A percentile compares a stretch with the other conserved stretches of the same genome.
Evolutionary conservation across 2,329 filamentous ascomycete species (phyloP).

Genomic region (Sclerotinia minor): DNA sequence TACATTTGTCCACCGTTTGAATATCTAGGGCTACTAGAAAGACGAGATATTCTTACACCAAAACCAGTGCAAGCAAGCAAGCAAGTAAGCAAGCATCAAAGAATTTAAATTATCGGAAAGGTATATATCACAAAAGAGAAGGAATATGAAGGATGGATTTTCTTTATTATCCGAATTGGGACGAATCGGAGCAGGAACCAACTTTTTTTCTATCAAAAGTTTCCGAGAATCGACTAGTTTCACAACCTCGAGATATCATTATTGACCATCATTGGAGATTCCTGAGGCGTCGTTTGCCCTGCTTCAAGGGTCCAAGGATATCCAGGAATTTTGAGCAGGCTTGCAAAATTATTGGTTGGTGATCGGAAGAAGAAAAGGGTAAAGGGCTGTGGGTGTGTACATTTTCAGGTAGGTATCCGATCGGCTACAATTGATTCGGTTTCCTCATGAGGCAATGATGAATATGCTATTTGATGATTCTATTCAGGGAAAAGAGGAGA

Average conservation of each 20-base stretch:
- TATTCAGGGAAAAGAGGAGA: background rate
- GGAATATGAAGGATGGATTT: background rate
- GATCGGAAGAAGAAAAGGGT: background rate
- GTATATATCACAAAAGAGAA: background rate
- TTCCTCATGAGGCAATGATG: background rate
- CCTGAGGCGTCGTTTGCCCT: constrained; percentile 6
- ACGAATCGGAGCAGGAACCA: constrained; percentile 19
- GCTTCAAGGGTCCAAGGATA: constrained; percentile 23
- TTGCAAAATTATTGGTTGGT: constrained; percentile 9
- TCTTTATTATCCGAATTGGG: constrained; percentile 23
- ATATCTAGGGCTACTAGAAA: background rate
- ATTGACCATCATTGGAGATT: constrained; percentile 24
- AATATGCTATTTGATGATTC: background rate
- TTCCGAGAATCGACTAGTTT: constrained; percentile 10
- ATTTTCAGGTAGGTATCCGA: constrained; percentile 2
- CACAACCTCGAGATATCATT: constrained; percentile 24
- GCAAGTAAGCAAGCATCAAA: background rate
- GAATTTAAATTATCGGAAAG: background rate
- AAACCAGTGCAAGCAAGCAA: background rate
- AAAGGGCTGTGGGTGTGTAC: background rate
- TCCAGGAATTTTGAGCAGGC: background rate
- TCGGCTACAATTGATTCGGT: background rate
- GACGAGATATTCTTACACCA: background rate
- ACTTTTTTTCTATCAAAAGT: constrained; percentile 11
- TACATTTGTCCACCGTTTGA: background rate